Base-by-base conservation (phyloP, 2,329 filamentous ascomycete genomes). In the Cadophora malorum region DNA sequence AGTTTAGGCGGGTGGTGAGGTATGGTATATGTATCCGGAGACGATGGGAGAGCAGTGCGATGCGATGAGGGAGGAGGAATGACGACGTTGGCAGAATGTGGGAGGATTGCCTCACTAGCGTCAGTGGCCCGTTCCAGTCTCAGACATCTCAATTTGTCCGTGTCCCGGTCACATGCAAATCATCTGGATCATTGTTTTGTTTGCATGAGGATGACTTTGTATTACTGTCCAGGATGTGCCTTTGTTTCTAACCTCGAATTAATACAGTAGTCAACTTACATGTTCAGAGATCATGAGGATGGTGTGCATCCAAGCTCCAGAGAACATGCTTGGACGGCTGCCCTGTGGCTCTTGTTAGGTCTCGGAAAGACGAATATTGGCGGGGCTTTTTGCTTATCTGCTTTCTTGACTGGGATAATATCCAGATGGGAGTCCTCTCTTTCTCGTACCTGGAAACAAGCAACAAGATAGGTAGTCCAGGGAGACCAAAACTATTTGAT, bases 41-140 rank as follows among this genome's bases (percentile, higher is more conserved):
- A 23, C 23, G 55, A 58, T 41, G 33, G 33, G 38, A 38, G 31
- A 38, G 33, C 55, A 58, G 38, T 58, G 31, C 55, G n/a, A 58
- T 59, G 60, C 25, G 60, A 63, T 66, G 61, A 33, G 63, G 23
- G 59, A 33, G 49, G 55, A 56, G 55, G 31, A 50, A 65, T 63
- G 67, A 68, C 67, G 67, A 58, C 33, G 58, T 49, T 49, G 38
- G 60, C 41, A 63, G 28, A 21, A 53, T 63, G 21, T 38, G 55
- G n/a, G 55, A 33, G 31, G 33, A 45, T 45, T 45, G 41, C 41
- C 41, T 23, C 33, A 41, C 55, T 58, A 58, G 55, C 55, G 55
- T 31, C 55, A 38, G 41, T 19, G 41, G 41, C 41, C 41, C 12
- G 41, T 19, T 45, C 41, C 41, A 45, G 41, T 45, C 41, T 45